These are phyloP conservation scores for Berkeleyomyces rouxiae DNA, from an alignment of 2,329 filamentous ascomycete species.

Conservation along the genomic window DNA sequence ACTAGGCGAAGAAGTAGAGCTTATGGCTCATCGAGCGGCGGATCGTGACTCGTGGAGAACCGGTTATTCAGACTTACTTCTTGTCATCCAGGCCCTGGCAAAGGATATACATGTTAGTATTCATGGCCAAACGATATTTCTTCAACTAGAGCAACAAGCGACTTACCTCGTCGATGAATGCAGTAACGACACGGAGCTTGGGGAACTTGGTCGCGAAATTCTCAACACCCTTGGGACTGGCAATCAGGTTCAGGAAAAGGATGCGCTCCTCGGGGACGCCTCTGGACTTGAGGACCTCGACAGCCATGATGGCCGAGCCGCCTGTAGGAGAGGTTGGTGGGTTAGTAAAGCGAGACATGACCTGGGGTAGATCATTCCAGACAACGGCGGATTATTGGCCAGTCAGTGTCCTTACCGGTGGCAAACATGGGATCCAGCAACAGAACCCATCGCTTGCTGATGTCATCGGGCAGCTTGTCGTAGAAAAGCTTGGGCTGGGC, in stretches of 20 bases:
- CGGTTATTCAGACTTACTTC: slow-evolving; percentile 50
- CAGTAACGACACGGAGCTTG: slow-evolving; percentile 77
- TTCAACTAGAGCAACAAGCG: background rate
- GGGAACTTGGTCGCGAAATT: slow-evolving; percentile 84
- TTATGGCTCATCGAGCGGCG: background rate
- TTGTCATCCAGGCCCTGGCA: slow-evolving; percentile 79
- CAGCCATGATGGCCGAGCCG: slow-evolving; percentile 91
- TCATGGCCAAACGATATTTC: too few species aligned
- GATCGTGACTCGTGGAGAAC: background rate
- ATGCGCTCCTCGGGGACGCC: slow-evolving; percentile 93
- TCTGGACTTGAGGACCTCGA: slow-evolving; percentile 75
- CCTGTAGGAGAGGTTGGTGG: slow-evolving; percentile 31
- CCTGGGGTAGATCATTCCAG: background rate
- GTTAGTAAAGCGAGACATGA: background rate
- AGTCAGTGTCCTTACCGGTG: slow-evolving; percentile 44
- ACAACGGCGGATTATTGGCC: too few species aligned
- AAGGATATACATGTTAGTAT: background rate
- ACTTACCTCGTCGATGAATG: slow-evolving; percentile 71
- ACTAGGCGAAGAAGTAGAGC: background rate
- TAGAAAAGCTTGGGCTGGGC: slow-evolving; percentile 86
- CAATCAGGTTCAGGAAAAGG: slow-evolving; percentile 89
- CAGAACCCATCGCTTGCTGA: slow-evolving; percentile 81
- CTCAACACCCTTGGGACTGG: slow-evolving; percentile 81
- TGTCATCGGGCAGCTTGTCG: slow-evolving; percentile 91
- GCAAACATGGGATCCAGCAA: slow-evolving; percentile 98